Percentiles rank a stretch among this genome's conserved stretches.
Evolutionary conservation across 1,284 basidiomycete genomes (phyloP).

Genomic region (Cutaneotrichosporon sp.): DNA sequence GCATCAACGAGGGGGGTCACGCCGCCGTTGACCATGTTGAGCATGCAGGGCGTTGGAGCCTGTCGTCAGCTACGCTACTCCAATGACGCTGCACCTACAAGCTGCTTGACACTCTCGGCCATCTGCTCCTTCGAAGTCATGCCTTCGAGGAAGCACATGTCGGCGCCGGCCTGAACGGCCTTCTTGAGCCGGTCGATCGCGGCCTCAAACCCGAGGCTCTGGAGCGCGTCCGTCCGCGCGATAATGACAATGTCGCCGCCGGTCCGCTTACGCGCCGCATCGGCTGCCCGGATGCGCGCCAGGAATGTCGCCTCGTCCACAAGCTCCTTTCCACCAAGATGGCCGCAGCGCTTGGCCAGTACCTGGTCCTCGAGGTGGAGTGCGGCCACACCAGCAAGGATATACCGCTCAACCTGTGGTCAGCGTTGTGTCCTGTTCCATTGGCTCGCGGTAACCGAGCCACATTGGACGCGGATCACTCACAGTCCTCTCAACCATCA

Average conservation of each 20-base stretch:
- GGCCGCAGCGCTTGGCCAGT: constrained; percentile 74
- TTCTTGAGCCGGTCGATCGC: constrained; percentile 59
- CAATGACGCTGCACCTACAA: constrained; percentile 54
- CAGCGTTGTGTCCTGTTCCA: not conserved
- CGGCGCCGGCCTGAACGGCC: constrained; percentile 56
- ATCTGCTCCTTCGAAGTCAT: constrained; percentile 65
- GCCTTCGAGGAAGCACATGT: constrained; percentile 79
- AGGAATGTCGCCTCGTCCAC: constrained; percentile 33
- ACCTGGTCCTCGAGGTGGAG: constrained; percentile 80
- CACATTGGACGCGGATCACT: too few species aligned
- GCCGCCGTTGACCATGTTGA: constrained; percentile 71
- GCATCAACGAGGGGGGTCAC: constrained; percentile 67
- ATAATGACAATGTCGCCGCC: constrained; percentile 67
- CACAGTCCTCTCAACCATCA: constrained; percentile 53
- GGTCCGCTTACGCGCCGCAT: constrained; percentile 63
- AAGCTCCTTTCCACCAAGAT: constrained; percentile 74
- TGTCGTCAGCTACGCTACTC: constrained; percentile 15
- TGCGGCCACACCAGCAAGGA: constrained; percentile 64
- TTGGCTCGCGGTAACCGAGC: too few species aligned
- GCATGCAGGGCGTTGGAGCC: constrained; percentile 52
- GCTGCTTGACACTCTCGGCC: constrained; percentile 58
- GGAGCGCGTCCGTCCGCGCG: constrained; percentile 74
- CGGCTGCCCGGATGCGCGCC: constrained; percentile 69
- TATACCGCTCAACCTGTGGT: constrained; percentile 60
- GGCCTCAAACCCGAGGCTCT: constrained; percentile 51